Conservation (phyloP, 257 asterid species). For the Hygrophila difformis region DNA sequence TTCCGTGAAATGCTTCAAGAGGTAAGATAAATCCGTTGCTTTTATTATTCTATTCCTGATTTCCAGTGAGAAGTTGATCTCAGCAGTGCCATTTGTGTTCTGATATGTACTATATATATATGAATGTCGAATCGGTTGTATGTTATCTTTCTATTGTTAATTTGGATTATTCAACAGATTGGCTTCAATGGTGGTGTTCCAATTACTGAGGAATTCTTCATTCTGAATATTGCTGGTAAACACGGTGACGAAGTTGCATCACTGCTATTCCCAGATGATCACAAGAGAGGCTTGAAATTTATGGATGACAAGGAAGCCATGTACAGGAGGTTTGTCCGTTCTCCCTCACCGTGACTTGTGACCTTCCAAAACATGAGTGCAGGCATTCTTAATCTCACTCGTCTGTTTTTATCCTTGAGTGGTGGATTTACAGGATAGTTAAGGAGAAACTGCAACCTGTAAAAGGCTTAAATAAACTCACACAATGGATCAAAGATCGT, state of each 20-base stretch:
- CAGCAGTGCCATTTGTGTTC: too few species aligned
- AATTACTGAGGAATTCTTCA: constrained; percentile 52
- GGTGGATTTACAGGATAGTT: constrained; percentile 42
- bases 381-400: not conserved
- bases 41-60: constrained; percentile 3
- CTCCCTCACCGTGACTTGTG: not conserved
- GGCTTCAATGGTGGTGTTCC: constrained; percentile 90
- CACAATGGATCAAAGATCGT: constrained; percentile 81
- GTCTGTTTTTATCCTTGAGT: constrained; percentile 6
- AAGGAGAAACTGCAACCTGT: constrained; percentile 66
- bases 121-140: too few species aligned
- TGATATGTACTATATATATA: too few species aligned
- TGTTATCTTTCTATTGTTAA: not conserved
- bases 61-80: too few species aligned
- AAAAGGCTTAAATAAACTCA: constrained; percentile 53
- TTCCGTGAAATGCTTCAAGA: constrained; percentile 57
- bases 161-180: constrained; percentile 38
- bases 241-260: constrained; percentile 74
- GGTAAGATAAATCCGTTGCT: constrained; percentile 24
- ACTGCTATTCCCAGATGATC: constrained; percentile 78
- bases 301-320: constrained; percentile 76
- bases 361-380: not conserved
- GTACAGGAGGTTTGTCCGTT: constrained; percentile 56
- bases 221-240: constrained; percentile 66
- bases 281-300: constrained; percentile 58